These are phyloP conservation scores for Nasturtium officinale DNA, from an alignment of 345 rosid genomes.

Conservation along the genomic window DNA sequence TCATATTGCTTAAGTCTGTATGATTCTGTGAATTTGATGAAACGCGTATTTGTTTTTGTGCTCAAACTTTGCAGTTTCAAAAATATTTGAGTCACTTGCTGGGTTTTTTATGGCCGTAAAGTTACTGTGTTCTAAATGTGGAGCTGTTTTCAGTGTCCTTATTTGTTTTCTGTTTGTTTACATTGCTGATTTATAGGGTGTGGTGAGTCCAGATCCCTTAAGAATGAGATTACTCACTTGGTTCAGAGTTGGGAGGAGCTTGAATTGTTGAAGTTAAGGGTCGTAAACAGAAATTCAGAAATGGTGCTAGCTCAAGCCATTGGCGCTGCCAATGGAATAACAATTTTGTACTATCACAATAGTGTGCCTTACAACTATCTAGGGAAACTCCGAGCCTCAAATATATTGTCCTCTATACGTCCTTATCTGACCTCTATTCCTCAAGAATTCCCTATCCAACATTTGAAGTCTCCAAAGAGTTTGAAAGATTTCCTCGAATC, in stretches of 20 bases:
- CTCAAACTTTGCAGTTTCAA: not conserved
- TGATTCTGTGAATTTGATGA: not conserved
- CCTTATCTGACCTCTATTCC: constrained; percentile 55
- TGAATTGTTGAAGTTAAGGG: constrained; percentile 57
- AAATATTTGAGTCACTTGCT: not conserved
- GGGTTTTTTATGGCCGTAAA: constrained; percentile 6
- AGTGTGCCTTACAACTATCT: constrained; percentile 64
- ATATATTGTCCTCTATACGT: constrained; percentile 55
- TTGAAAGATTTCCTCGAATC: constrained; percentile 67
- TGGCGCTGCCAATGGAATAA: constrained; percentile 59
- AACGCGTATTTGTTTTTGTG: not conserved
- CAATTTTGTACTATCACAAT: constrained; percentile 64
- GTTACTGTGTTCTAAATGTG: not conserved
- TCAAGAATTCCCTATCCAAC: constrained; percentile 57
- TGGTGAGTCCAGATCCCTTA: constrained; percentile 82
- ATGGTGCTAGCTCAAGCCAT: constrained; percentile 66
- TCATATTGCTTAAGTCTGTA: not conserved
- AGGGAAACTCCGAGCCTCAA: constrained; percentile 68
- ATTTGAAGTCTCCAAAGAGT: constrained; percentile 51
- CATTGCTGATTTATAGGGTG: constrained; percentile 60
- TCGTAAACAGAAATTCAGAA: constrained; percentile 61
- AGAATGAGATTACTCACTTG: constrained; percentile 55
- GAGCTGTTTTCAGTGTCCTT: not conserved
- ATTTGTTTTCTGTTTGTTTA: constrained; percentile 13
- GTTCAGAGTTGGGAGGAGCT: constrained; percentile 51